Base-by-base conservation (phyloP, 495 filamentous ascomycete species). In the Cladorrhinum samala region DNA sequence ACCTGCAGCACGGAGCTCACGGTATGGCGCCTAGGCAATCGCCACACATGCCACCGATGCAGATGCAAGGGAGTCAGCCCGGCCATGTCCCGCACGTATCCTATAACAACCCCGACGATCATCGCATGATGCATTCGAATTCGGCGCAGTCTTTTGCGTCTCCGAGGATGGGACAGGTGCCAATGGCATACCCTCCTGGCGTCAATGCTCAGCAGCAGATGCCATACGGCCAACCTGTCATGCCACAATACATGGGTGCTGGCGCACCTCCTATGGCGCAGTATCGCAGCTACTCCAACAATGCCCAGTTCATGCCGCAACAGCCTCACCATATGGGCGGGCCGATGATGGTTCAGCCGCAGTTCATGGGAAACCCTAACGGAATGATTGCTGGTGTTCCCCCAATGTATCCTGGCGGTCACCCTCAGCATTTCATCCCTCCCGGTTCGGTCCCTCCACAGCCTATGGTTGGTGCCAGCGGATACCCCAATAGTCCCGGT, bases 41-140 rank as follows among this genome's bases (percentile, higher is more conserved):
- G 24, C 84, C 84, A 46, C 77, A 84, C 27, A 80, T 83, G 53
- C 80, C 79, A 17, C 79, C 81, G 2, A 85, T 83, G 62, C 79
- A 83, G 63, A 77, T 84, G 59, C 85, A 88, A 53, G 69, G 70
- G 18, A 67, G 66, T 46, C 86, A 87, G 58, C 83, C 81, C 56
- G 78, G 76, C 33, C 84, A 82, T 50, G 80, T 72, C 13, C 81
- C 83, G 24, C 77, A 75, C 25, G 73, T 74, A 9, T 76, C 83
- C 39, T 89, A 74, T 55, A 77, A 83, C 60, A 81, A 82, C 54
- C 80, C 82, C 56, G 88, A 94, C 54, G 87, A 88, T 52, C 89
- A 93, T 63, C 81, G 88, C 49, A 93, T 95, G 88, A 79, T 91
- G 65, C 88, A 88, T 37, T 85, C 84, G 1, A 89, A 85, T 25